Evolutionary conservation across 495 filamentous ascomycete species (phyloP).

Genomic region (Jackrogersella minutella): DNA sequence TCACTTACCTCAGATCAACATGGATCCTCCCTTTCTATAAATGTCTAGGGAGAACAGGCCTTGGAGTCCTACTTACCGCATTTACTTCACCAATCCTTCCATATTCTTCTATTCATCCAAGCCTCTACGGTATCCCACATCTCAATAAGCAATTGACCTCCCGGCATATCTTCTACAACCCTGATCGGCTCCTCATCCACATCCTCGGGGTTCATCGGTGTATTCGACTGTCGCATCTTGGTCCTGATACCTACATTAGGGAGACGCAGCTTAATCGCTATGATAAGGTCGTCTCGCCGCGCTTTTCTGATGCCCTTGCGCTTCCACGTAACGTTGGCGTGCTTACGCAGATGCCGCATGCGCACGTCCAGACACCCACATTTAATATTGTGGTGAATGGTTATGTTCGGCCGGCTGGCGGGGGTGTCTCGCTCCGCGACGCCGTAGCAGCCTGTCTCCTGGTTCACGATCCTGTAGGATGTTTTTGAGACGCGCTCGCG

Average conservation of each 20-base stretch:
- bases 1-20: no score
- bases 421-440: neutral
- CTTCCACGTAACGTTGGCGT: constrained; percentile 1
- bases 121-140: constrained; percentile 33
- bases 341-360: neutral
- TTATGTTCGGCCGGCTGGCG: neutral
- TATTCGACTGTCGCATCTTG: neutral
- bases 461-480: constrained; percentile 11
- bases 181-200: neutral
- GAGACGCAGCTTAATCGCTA: constrained; percentile 20
- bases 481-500: constrained; percentile 18
- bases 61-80: neutral
- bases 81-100: constrained; percentile 38
- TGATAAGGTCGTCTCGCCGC: constrained; percentile 16
- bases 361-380: constrained; percentile 10
- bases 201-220: neutral
- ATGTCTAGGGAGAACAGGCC: no score
- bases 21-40: no score
- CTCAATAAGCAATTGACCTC: constrained; percentile 28
- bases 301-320: neutral
- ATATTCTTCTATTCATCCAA: constrained; percentile 30
- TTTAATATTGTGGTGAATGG: constrained; percentile 4
- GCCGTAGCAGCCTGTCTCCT: constrained; percentile 20
- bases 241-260: constrained; percentile 4
- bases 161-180: constrained; percentile 21